These are phyloP conservation scores for Fraxinus sp. DNA, from an alignment of 305 asterid species.

Conservation along the genomic window DNA sequence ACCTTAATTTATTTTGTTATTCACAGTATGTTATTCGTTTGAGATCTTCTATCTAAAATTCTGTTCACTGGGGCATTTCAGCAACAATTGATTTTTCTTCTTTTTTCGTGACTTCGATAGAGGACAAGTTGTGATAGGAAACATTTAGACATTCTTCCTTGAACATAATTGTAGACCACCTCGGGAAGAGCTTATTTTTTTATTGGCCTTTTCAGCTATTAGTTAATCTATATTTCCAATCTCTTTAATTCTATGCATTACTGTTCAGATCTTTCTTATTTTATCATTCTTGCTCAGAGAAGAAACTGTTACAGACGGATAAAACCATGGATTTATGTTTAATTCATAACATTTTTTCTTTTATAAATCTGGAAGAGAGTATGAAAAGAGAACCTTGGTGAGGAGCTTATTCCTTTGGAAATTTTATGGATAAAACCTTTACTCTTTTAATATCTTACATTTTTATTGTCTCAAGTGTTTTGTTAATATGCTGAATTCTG, in stretches of 20 bases:
- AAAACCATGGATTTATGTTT: neutral
- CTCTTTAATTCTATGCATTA: neutral
- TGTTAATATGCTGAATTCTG: no score
- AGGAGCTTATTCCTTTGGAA: neutral
- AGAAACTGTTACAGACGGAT: slow-evolving; percentile 60
- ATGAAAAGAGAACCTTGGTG: neutral
- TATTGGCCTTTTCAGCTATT: neutral
- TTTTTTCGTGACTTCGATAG: no score
- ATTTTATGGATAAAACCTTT: neutral
- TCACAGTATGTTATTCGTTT: no score
- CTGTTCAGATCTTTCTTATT: slow-evolving; percentile 3
- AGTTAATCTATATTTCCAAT: neutral
- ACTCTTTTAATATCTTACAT: neutral
- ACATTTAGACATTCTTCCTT: neutral
- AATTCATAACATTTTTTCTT: neutral
- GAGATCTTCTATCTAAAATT: no score
- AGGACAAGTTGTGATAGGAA: neutral
- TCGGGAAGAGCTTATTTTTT: neutral
- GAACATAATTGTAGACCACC: neutral
- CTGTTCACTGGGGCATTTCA: no score
- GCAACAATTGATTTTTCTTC: no score
- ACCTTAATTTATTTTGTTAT: no score
- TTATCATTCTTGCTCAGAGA: slow-evolving; percentile 53
- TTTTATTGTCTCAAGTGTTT: slow-evolving; percentile 9
- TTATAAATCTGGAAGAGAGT: neutral